Evolutionary conservation across 208 protist genomes (phyloP).

Genomic region (Herpetomonas samuelpessoai): DNA sequence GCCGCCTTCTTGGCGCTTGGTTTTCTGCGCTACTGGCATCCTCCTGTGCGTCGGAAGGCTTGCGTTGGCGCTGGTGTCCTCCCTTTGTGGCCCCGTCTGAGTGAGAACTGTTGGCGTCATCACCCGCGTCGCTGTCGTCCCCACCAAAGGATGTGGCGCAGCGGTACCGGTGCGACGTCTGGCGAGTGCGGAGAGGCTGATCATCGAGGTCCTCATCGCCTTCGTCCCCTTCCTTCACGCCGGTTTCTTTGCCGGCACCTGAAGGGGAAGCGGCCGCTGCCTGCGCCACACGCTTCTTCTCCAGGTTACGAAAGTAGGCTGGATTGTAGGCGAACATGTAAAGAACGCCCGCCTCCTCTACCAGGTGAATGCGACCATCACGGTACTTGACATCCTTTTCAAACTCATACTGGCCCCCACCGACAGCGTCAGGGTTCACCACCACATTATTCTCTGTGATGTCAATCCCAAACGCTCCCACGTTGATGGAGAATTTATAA

Average conservation of each 20-base stretch:
- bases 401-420: conserved; percentile 27
- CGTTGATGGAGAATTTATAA: not conserved
- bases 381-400: conserved; percentile 34
- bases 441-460: not conserved
- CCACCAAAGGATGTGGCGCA: conserved; percentile 17
- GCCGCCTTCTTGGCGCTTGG: not conserved
- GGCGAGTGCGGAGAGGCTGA: not conserved
- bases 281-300: not conserved
- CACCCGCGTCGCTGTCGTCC: conserved; percentile 10
- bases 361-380: conserved; percentile 57
- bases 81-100: not conserved
- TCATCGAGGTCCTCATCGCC: not conserved
- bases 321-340: conserved; percentile 65
- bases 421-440: not conserved
- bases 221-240: conserved; percentile 1
- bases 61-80: no score
- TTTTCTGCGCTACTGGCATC: not conserved
- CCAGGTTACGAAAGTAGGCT: conserved; percentile 15
- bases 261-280: conserved; percentile 2
- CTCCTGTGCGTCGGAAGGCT: conserved; percentile 3
- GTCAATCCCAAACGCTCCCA: not conserved
- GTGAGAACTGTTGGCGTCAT: conserved; percentile 15
- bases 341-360: conserved; percentile 56
- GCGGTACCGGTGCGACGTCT: conserved; percentile 1
- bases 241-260: conserved; percentile 4